phyloP scores from a whole-genome alignment of 208 protist species.

The Trypanosoma cruzi region DNA sequence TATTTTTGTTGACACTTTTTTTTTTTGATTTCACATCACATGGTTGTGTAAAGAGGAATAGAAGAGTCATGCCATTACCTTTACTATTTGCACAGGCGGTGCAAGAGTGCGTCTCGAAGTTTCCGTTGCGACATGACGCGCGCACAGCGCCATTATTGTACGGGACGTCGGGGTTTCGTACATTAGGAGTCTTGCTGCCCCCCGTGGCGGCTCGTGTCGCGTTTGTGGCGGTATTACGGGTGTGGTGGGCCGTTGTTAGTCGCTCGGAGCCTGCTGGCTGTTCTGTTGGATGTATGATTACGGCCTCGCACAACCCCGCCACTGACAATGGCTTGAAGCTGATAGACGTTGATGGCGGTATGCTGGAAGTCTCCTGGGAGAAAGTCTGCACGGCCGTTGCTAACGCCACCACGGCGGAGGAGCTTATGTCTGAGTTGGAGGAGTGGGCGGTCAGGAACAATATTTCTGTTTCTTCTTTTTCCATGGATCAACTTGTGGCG shows the following conservation, averaged over 20 bases:
- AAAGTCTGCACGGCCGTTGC: constrained; percentile 51
- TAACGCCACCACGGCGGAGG: constrained; percentile 51
- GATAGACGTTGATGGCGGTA: constrained; percentile 78
- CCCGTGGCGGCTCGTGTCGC: constrained; percentile 65
- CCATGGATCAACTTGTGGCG: constrained; percentile 4
- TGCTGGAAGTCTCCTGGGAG: constrained; percentile 77
- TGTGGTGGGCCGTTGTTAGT: constrained; percentile 29
- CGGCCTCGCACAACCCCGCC: constrained; percentile 87
- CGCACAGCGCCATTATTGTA: constrained; percentile 39
- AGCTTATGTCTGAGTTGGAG: constrained; percentile 45
- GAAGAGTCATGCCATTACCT: neutral
- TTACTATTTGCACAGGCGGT: constrained; percentile 15
- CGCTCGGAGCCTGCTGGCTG: constrained; percentile 7
- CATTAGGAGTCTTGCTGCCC: constrained; percentile 38
- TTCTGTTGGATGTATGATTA: constrained; percentile 79
- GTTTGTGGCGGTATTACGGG: constrained; percentile 59
- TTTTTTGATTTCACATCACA: neutral
- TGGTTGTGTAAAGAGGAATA: constrained; percentile 1
- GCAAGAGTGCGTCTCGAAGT: constrained; percentile 32
- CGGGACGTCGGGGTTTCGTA: constrained; percentile 85
- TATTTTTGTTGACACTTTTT: constrained; percentile 6
- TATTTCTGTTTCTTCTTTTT: neutral
- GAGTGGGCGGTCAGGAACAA: constrained; percentile 30
- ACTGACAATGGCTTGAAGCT: constrained; percentile 91
- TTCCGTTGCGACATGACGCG: constrained; percentile 47